Conservation (phyloP, 2,329 filamentous ascomycete genomes). For the Biscogniauxia sp. region DNA sequence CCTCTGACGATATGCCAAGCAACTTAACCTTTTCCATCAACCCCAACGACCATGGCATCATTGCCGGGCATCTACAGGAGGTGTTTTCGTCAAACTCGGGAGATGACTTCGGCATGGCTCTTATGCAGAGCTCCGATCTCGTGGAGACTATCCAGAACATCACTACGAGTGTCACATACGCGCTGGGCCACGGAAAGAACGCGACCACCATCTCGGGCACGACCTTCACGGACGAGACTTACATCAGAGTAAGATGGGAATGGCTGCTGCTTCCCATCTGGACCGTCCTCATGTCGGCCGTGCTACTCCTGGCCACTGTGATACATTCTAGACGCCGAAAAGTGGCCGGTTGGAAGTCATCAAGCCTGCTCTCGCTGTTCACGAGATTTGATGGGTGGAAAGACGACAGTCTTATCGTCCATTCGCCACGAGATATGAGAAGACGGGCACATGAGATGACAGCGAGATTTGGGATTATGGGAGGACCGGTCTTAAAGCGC, state of each 20-base stretch:
- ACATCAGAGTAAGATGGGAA: conserved; percentile 1
- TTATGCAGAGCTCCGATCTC: conserved; percentile 3
- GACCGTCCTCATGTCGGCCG: not conserved
- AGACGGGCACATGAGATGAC: not conserved
- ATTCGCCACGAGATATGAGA: not conserved
- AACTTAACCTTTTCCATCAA: conserved; percentile 4
- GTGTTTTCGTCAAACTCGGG: conserved; percentile 3
- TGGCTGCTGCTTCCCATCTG: not conserved
- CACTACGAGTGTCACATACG: conserved; percentile 3
- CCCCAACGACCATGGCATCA: conserved; percentile 6
- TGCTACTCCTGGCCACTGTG: not conserved
- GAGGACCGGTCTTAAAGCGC: not conserved
- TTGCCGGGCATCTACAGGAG: conserved; percentile 2
- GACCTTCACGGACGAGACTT: conserved; percentile 1
- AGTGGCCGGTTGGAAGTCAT: conserved; percentile 2
- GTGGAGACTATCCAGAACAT: conserved; percentile 6
- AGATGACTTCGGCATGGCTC: conserved; percentile 2
- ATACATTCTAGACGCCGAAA: conserved; percentile 1
- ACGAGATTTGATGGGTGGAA: conserved; percentile 2
- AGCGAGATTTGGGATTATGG: not conserved
- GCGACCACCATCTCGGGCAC: not conserved
- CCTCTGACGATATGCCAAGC: not conserved
- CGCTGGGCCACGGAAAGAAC: conserved; percentile 3
- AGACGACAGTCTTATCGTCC: not conserved
- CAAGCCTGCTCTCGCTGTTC: conserved; percentile 2